These are phyloP conservation scores for Cryptococcus hybrid DNA, from an alignment of 1,284 basidiomycete genomes.

Conservation along the genomic window DNA sequence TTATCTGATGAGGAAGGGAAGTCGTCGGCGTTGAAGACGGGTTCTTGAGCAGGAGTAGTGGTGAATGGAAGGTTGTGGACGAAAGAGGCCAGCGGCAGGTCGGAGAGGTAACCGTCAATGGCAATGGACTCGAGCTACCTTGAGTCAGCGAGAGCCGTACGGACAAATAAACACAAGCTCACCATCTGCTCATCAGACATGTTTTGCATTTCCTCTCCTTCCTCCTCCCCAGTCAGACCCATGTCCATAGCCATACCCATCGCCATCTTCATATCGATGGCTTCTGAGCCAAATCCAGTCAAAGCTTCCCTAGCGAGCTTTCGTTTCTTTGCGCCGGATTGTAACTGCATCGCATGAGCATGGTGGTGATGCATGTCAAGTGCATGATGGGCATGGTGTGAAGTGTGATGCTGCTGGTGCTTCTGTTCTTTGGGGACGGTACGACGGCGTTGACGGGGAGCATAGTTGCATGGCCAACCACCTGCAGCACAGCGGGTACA, in stretches of 20 bases:
- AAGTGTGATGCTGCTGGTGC: constrained; percentile 17
- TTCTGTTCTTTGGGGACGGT: constrained; percentile 47
- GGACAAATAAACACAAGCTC: constrained; percentile 5
- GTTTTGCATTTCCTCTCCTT: constrained; percentile 41
- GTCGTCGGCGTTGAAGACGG: constrained; percentile 31
- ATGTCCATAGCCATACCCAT: constrained; percentile 49
- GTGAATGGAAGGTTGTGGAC: constrained; percentile 45
- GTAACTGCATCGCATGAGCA: not conserved
- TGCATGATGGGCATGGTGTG: constrained; percentile 16
- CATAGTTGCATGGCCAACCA: constrained; percentile 47
- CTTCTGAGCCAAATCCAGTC: constrained; percentile 22
- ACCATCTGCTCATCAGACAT: constrained; percentile 49
- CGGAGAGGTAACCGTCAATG: constrained; percentile 49
- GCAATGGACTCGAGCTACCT: constrained; percentile 45
- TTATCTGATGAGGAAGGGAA: constrained; percentile 27
- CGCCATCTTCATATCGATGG: constrained; percentile 45
- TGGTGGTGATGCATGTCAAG: constrained; percentile 6
- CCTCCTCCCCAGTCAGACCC: constrained; percentile 42
- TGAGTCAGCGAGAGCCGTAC: not conserved
- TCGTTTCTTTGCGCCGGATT: constrained; percentile 34
- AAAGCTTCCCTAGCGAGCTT: constrained; percentile 37
- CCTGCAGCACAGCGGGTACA: constrained; percentile 47
- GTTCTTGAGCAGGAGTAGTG: constrained; percentile 14
- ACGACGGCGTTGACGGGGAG: constrained; percentile 46
- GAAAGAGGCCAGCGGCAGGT: constrained; percentile 44